Evolutionary conservation across 2,329 filamentous ascomycete genomes (phyloP), one percentile per base, ranked within the genome.

Genomic region (Monosporascus cannonballus): DNA sequence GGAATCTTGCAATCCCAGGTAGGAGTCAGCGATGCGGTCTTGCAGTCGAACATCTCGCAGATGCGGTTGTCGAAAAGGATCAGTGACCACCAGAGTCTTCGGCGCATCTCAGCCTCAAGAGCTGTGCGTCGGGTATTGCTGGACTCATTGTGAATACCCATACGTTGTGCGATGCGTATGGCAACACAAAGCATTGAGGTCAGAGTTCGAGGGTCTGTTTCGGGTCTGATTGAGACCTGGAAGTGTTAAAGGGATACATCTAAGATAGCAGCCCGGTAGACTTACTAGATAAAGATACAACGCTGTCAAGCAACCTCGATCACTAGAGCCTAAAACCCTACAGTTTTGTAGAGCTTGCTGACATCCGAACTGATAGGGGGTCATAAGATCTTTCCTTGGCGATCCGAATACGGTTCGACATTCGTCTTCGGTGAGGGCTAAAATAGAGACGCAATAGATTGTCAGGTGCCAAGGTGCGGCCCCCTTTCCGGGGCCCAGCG

Each of bases 51-150:
- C 54, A 84, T 61, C 56, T 85, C 81, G 56, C 76, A 67, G 14
- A 83, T 73, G 17, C 83, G 80, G 46, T 67, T 65, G 58, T 87
- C 84, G 51, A 84, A 80, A 3, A 79, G 63, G 0, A 79, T 65
- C 0, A 87, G 65, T 0, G 79, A 72, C 83, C 82, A 86, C 82
- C 82, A 86, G 0, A 86, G 71, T 36, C 83, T 69, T 30, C 83
- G 76, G 14, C 81, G 76, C 71, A 85, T 75, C 65, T 86, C 83
- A 2, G 74, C 76, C 58, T 86, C 81, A 14, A 79, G 75, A 6
- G 20, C 20, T 22, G 20, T 22, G 20, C 20, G 20, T 22, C 20
- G 20, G 20, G 20, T 22, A 22, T 3, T 22, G 20, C 20, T 22
- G 20, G 20, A 22, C 60, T 85, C 81, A 49, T 60, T 71, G 48